phyloP scores from a whole-genome alignment of 495 filamentous ascomycete species.

The Trichocladium uniseriatum region DNA sequence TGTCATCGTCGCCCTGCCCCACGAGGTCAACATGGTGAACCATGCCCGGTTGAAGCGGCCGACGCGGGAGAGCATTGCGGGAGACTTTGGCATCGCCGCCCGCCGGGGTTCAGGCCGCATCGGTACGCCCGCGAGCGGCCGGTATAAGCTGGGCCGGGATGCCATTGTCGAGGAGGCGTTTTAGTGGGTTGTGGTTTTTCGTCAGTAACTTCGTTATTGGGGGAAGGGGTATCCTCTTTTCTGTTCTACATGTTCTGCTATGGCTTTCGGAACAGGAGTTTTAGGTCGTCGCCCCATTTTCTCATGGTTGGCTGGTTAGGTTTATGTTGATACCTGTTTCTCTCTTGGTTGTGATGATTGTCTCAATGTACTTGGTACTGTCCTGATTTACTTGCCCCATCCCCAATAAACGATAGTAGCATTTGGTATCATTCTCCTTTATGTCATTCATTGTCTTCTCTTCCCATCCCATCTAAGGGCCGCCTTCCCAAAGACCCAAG shows the following conservation, averaged over 20 bases:
- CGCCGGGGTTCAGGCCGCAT: slow-evolving; percentile 39
- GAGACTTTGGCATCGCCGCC: slow-evolving; percentile 43
- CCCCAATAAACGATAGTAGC: no score
- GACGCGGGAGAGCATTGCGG: slow-evolving; percentile 78
- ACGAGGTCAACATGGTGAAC: slow-evolving; percentile 95
- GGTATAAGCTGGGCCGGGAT: slow-evolving; percentile 55
- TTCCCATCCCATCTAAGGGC: no score
- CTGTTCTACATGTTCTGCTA: not conserved
- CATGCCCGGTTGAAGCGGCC: slow-evolving; percentile 76
- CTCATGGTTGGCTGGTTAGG: slow-evolving; percentile 3
- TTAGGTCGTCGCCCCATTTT: not conserved
- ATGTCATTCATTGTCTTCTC: no score
- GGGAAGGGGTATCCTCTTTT: not conserved
- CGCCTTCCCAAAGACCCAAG: no score
- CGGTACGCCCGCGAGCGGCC: slow-evolving; percentile 41
- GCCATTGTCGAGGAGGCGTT: slow-evolving; percentile 84
- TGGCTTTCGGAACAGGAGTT: slow-evolving; percentile 4
- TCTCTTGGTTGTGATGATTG: not conserved
- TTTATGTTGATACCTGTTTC: slow-evolving; percentile 11
- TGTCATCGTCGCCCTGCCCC: slow-evolving; percentile 90
- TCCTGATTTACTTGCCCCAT: no score
- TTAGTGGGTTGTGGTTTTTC: slow-evolving; percentile 26
- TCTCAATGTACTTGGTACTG: not conserved
- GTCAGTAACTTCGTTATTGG: not conserved
- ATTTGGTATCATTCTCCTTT: no score